Conservation (phyloP, 495 filamentous ascomycete genomes). For the Penicillium arizonense region DNA sequence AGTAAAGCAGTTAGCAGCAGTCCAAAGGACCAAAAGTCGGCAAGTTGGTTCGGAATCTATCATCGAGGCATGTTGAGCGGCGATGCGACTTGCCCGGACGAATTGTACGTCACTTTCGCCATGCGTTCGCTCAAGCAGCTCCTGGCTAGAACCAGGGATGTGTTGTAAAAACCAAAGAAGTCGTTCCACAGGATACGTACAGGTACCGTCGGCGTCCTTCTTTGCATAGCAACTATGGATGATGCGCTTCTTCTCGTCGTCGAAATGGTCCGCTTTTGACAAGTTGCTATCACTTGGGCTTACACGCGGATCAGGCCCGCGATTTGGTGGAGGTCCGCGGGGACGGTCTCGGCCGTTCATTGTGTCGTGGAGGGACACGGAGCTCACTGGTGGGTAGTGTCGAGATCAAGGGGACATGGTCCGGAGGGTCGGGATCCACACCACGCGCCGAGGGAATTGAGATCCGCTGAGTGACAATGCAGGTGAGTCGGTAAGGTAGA, state of each 20-base stretch:
- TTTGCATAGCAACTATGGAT: constrained; percentile 89
- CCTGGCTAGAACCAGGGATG: background rate
- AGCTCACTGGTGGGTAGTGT: constrained; percentile 26
- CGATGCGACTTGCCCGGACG: background rate
- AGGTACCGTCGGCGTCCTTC: constrained; percentile 75
- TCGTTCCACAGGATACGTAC: constrained; percentile 48
- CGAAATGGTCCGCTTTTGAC: constrained; percentile 83
- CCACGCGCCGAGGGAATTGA: constrained; percentile 13
- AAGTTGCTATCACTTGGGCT: constrained; percentile 35
- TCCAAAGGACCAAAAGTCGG: background rate
- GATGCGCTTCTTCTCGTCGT: constrained; percentile 93
- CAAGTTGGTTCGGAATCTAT: no score
- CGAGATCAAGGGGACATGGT: constrained; percentile 40
- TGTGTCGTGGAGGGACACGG: constrained; percentile 21
- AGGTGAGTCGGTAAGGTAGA: background rate
- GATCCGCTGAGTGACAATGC: background rate
- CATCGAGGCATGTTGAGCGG: background rate
- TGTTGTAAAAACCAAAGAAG: background rate
- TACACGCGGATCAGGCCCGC: constrained; percentile 34
- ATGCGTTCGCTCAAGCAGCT: constrained; percentile 10
- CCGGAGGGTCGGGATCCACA: constrained; percentile 23
- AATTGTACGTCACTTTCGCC: constrained; percentile 2
- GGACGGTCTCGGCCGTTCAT: constrained; percentile 38
- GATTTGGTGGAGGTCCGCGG: constrained; percentile 28
- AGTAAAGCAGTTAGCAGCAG: constrained; percentile 12